These are phyloP conservation scores for Mycena haematopus DNA, from an alignment of 768 basidiomycete species.

Conservation along the genomic window DNA sequence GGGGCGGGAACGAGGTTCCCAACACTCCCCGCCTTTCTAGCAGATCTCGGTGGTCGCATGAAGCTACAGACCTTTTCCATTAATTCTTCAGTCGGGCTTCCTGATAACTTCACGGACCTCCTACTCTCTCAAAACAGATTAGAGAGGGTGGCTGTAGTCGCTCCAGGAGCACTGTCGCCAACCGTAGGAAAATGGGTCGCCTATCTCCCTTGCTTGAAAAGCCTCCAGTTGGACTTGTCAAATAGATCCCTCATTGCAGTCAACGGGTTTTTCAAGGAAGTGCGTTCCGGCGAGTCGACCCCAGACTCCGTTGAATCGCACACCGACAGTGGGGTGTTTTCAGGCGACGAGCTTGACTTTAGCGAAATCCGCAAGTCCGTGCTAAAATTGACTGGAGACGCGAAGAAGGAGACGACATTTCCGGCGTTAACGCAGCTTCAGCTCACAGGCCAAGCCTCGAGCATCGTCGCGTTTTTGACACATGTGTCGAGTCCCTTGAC, in stretches of 20 bases:
- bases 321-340: constrained; percentile 80
- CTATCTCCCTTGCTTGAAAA: constrained; percentile 64
- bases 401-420: constrained; percentile 63
- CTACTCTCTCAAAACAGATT: constrained; percentile 63
- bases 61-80: constrained; percentile 73
- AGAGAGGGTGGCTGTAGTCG: constrained; percentile 69
- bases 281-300: constrained; percentile 72
- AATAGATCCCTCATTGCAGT: constrained; percentile 71
- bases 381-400: constrained; percentile 67
- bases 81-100: constrained; percentile 70
- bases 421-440: constrained; percentile 63
- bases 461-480: constrained; percentile 74
- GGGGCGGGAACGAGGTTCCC: constrained; percentile 67
- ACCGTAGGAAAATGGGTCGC: constrained; percentile 78
- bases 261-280: constrained; percentile 82
- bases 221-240: constrained; percentile 74
- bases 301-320: constrained; percentile 67
- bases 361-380: constrained; percentile 75
- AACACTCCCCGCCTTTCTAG: constrained; percentile 67
- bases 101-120: constrained; percentile 73
- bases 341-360: constrained; percentile 79
- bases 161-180: constrained; percentile 76
- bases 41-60: constrained; percentile 66
- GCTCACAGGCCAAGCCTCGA: constrained; percentile 72
- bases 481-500: constrained; percentile 70